Evolutionary conservation across 371 early-diverging fungal species (phyloP).

Genomic region (Circinella umbellata): DNA sequence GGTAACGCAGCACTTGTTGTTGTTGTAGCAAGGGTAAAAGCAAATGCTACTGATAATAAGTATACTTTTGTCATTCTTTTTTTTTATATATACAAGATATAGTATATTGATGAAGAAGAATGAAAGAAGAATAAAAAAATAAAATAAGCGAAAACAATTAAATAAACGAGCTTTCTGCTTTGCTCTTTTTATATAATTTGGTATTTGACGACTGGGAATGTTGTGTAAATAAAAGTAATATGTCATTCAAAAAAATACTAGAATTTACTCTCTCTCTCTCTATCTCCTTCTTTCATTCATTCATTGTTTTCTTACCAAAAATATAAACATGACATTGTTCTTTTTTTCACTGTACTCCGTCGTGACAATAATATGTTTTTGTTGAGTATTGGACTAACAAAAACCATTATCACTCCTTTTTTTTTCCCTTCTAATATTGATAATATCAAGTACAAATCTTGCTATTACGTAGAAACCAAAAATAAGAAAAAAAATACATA

Average conservation of each 20-base stretch:
- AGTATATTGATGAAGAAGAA: background rate
- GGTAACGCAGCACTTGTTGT: background rate
- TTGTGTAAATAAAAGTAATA: background rate
- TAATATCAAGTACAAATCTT: too few relatives aligned
- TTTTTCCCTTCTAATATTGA: too few relatives aligned
- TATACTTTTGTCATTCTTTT: background rate
- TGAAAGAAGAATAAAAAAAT: too few relatives aligned
- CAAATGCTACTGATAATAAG: background rate
- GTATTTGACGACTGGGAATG: background rate
- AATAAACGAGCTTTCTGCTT: too few relatives aligned
- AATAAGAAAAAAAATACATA: too few relatives aligned
- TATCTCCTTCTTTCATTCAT: too few relatives aligned
- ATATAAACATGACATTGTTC: too few relatives aligned
- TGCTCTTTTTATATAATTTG: background rate
- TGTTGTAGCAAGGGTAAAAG: background rate
- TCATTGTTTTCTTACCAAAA: too few relatives aligned
- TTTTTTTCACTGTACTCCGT: too few relatives aligned
- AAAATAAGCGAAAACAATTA: too few relatives aligned
- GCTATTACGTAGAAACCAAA: too few relatives aligned
- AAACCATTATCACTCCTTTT: too few relatives aligned
- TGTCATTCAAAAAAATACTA: background rate
- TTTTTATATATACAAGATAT: background rate
- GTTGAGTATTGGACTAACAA: conserved; percentile 1
- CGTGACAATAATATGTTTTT: background rate
- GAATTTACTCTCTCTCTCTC: background rate